Percentiles rank a stretch among this genome's conserved stretches.
Conservation (phyloP, 345 rosid genomes). For the Carallia pectinifolia region DNA sequence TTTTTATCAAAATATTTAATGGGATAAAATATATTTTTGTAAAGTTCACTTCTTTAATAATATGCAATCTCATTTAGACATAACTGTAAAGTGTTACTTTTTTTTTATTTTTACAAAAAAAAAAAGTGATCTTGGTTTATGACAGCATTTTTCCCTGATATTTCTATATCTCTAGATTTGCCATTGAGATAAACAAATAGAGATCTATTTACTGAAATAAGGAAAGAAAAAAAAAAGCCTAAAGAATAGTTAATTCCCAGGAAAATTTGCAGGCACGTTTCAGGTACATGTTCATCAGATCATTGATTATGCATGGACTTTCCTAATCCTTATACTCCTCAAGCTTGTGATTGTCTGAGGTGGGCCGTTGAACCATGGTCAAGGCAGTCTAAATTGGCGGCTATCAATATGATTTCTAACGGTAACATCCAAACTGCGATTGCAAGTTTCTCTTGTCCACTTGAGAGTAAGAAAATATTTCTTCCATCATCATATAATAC, state of each 20-base stretch:
- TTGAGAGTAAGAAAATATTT: too few relatives aligned
- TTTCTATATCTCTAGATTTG: not conserved
- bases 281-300: not conserved
- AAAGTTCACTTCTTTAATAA: too few relatives aligned
- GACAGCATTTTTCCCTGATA: not conserved
- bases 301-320: not conserved
- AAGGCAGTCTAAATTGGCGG: not conserved
- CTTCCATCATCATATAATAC: too few relatives aligned
- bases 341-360: not conserved
- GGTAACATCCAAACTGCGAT: too few relatives aligned
- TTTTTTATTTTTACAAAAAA: too few relatives aligned
- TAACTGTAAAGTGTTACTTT: too few relatives aligned
- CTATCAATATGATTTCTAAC: too few relatives aligned
- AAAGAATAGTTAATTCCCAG: not conserved
- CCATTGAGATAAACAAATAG: not conserved
- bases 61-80: too few relatives aligned
- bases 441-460: too few relatives aligned
- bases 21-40: too few relatives aligned
- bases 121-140: too few relatives aligned
- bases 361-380: not conserved
- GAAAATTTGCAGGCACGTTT: not conserved
- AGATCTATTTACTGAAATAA: not conserved
- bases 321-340: not conserved
- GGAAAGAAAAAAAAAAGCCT: not conserved
- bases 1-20: too few relatives aligned